Evolutionary conservation across 192 early-diverging fungal species (phyloP).

Genomic region (Entomortierella beljakovae): DNA sequence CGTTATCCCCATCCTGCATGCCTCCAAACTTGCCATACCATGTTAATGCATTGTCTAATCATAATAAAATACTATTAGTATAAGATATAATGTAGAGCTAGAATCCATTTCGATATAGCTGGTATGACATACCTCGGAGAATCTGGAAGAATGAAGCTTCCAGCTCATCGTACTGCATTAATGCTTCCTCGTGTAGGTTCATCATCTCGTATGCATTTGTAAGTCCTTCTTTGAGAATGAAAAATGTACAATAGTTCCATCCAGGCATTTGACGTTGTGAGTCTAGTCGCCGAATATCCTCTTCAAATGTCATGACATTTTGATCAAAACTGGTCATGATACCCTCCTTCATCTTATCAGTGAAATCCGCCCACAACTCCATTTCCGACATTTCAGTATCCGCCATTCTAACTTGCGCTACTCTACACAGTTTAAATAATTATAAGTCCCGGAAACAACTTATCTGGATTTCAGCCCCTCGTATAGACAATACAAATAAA

Average conservation of each 20-base stretch:
- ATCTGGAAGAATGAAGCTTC: constrained; percentile 96
- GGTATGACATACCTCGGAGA: constrained; percentile 68
- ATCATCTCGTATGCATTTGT: constrained; percentile 89
- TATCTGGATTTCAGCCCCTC: background rate
- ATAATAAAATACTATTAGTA: background rate
- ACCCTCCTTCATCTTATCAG: constrained; percentile 78
- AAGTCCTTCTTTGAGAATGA: constrained; percentile 94
- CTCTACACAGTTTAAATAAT: constrained; percentile 29
- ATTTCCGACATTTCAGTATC: constrained; percentile 65
- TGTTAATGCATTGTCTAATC: constrained; percentile 79
- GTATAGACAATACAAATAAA: background rate
- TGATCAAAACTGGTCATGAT: constrained; percentile 79
- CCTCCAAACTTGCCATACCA: constrained; percentile 97
- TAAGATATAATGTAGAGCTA: constrained; percentile 1
- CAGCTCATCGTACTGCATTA: constrained; percentile 96
- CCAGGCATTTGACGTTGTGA: constrained; percentile 94
- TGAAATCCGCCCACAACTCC: constrained; percentile 79
- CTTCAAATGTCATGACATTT: constrained; percentile 87
- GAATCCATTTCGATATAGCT: no score
- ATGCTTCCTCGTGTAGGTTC: constrained; percentile 88
- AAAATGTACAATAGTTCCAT: constrained; percentile 99
- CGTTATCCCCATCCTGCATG: constrained; percentile 87
- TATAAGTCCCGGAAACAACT: background rate
- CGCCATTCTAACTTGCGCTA: constrained; percentile 60
- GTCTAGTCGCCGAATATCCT: constrained; percentile 90